These are phyloP conservation scores for Limtongia smithiae DNA, from an alignment of 805 yeast species.

Conservation along the genomic window DNA sequence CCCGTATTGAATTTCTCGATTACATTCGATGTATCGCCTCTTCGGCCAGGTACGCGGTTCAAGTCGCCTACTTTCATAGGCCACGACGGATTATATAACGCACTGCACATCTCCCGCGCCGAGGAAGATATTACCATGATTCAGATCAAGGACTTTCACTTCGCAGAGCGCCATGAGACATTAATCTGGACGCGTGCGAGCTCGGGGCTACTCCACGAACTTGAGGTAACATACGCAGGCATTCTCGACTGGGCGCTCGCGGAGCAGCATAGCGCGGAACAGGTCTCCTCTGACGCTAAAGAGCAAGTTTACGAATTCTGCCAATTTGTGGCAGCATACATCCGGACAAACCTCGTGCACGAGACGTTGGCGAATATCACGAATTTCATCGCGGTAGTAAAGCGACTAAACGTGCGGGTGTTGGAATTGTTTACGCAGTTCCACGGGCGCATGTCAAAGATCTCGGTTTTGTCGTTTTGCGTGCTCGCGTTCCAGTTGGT, in stretches of 20 bases:
- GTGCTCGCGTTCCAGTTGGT: slow-evolving; percentile 25
- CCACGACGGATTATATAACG: slow-evolving; percentile 12
- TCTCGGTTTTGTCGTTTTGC: slow-evolving; percentile 18
- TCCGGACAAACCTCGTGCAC: slow-evolving; percentile 1
- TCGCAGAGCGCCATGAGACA: background rate
- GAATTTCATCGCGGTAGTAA: slow-evolving; percentile 8
- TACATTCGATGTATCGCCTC: slow-evolving; percentile 26
- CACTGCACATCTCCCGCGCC: slow-evolving; percentile 3
- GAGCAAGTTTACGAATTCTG: slow-evolving; percentile 19
- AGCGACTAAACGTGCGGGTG: slow-evolving; percentile 13
- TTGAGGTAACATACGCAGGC: slow-evolving; percentile 4
- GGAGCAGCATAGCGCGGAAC: slow-evolving; percentile 16
- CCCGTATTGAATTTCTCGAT: slow-evolving; percentile 20
- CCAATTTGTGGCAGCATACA: slow-evolving; percentile 11
- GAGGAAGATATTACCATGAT: background rate
- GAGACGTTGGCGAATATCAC: slow-evolving; percentile 11
- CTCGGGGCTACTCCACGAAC: slow-evolving; percentile 7
- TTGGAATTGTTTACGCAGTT: slow-evolving; percentile 22
- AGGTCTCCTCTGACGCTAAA: background rate
- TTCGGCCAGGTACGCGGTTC: slow-evolving; percentile 16
- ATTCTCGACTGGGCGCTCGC: slow-evolving; percentile 21
- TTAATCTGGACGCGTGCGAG: slow-evolving; percentile 12
- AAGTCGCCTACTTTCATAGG: slow-evolving; percentile 22
- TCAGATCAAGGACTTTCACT: background rate
- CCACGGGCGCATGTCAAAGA: slow-evolving; percentile 13